These are phyloP conservation scores for Hymenoscyphus fructigenus DNA, from an alignment of 2,329 filamentous ascomycete species.

Conservation along the genomic window DNA sequence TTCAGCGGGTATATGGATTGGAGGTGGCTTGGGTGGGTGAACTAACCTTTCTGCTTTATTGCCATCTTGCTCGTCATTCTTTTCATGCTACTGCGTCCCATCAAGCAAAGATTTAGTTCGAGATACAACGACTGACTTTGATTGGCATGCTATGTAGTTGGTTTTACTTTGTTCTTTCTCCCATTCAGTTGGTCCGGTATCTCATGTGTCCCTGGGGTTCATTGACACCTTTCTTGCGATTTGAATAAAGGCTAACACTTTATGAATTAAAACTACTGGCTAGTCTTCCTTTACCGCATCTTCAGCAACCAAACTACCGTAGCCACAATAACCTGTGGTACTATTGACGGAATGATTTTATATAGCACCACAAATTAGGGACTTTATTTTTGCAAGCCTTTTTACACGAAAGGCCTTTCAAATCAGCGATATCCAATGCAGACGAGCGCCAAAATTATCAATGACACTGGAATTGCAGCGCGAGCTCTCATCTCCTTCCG, in stretches of 20 bases:
- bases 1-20: constrained; percentile 59
- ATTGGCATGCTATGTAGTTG: constrained; percentile 53
- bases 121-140: constrained; percentile 50
- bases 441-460: too few species aligned
- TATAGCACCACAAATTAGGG: too few species aligned
- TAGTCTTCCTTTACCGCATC: too few species aligned
- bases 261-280: constrained; percentile 38
- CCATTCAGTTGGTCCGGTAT: constrained; percentile 59
- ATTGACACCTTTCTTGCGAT: constrained; percentile 60
- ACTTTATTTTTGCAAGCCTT: too few species aligned
- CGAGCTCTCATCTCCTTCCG: too few species aligned
- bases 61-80: constrained; percentile 4
- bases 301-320: too few species aligned
- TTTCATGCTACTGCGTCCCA: background rate
- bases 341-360: too few species aligned
- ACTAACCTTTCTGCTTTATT: constrained; percentile 16
- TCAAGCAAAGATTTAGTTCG: background rate
- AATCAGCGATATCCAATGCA: too few species aligned
- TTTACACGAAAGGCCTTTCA: too few species aligned
- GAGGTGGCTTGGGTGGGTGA: constrained; percentile 43
- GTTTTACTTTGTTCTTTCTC: constrained; percentile 57
- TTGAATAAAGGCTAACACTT: constrained; percentile 50
- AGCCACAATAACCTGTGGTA: too few species aligned
- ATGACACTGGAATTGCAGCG: too few species aligned
- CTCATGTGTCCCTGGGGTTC: constrained; percentile 62